A percentile compares a stretch with the other conserved stretches of the same genome.
Conservation (phyloP, 2,329 filamentous ascomycete species). For the Ophiostoma ips region DNA sequence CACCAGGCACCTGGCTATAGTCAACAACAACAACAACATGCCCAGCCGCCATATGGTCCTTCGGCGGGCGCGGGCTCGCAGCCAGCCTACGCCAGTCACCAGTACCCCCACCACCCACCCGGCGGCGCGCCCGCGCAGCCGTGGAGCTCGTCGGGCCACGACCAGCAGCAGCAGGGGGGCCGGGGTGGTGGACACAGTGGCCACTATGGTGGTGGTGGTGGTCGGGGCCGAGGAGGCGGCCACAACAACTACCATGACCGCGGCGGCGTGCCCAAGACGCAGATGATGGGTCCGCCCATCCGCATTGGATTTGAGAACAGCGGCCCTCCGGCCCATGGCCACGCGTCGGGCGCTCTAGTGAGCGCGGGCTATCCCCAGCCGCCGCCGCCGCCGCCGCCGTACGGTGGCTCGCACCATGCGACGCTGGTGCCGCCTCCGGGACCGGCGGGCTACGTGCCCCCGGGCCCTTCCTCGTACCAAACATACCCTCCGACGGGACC, state of each 20-base stretch:
- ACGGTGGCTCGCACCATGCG: slow-evolving; percentile 19
- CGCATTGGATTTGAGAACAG: slow-evolving; percentile 36
- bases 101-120: slow-evolving; percentile 17
- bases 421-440: slow-evolving; percentile 10
- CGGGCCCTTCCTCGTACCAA: slow-evolving; percentile 21
- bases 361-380: slow-evolving; percentile 28
- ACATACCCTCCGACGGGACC: slow-evolving; percentile 25
- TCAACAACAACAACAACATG: slow-evolving; percentile 5
- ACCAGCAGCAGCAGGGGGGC: slow-evolving; percentile 21
- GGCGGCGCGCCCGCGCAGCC: slow-evolving; percentile 19
- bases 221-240: slow-evolving; percentile 31
- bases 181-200: slow-evolving; percentile 13
- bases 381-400: slow-evolving; percentile 18
- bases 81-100: slow-evolving; percentile 6
- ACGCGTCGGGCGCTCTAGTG: slow-evolving; percentile 26
- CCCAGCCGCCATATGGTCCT: slow-evolving; percentile 13
- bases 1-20: slow-evolving; percentile 12
- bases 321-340: slow-evolving; percentile 24
- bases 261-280: slow-evolving; percentile 16
- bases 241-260: slow-evolving; percentile 26
- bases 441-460: slow-evolving; percentile 17
- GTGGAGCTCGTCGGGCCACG: background rate
- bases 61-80: slow-evolving; percentile 15
- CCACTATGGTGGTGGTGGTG: slow-evolving; percentile 19
- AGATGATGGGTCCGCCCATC: slow-evolving; percentile 40